A percentile compares a stretch with the other conserved stretches of the same genome.
Evolutionary conservation across 2,329 filamentous ascomycete genomes (phyloP).

Genomic region (Diaporthe capsici): DNA sequence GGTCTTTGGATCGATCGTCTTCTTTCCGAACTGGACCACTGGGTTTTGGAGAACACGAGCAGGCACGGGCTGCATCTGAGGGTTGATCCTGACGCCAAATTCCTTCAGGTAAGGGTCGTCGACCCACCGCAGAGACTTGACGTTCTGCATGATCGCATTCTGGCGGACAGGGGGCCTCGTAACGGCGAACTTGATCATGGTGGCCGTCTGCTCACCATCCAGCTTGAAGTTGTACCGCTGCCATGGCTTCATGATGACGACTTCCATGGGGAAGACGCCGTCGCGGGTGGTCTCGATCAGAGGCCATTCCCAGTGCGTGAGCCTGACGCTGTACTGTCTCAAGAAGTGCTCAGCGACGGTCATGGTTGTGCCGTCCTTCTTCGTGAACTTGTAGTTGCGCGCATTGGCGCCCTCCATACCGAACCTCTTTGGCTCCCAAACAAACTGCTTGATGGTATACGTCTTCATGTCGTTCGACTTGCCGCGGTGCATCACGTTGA

Average conservation of each 20-base stretch:
- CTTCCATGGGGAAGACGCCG: slow-evolving; percentile 73
- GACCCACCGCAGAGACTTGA: slow-evolving; percentile 76
- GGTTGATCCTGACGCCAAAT: slow-evolving; percentile 81
- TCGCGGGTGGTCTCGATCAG: slow-evolving; percentile 69
- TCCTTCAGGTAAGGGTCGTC: slow-evolving; percentile 78
- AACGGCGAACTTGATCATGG: slow-evolving; percentile 96
- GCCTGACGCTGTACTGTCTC: slow-evolving; percentile 65
- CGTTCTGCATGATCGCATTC: slow-evolving; percentile 75
- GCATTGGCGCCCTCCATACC: slow-evolving; percentile 63
- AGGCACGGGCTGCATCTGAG: slow-evolving; percentile 74
- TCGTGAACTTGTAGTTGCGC: slow-evolving; percentile 69
- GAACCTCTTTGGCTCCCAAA: slow-evolving; percentile 58
- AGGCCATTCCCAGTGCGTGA: slow-evolving; percentile 60
- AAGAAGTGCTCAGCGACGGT: slow-evolving; percentile 69
- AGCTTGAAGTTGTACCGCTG: slow-evolving; percentile 77
- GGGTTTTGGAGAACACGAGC: slow-evolving; percentile 81
- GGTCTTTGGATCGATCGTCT: slow-evolving; percentile 71
- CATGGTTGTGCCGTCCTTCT: slow-evolving; percentile 61
- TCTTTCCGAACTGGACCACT: slow-evolving; percentile 75
- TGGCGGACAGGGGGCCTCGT: slow-evolving; percentile 80
- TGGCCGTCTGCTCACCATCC: slow-evolving; percentile 74
- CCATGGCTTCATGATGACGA: slow-evolving; percentile 65
- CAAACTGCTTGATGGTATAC: slow-evolving; percentile 67
- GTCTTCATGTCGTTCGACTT: slow-evolving; percentile 61
- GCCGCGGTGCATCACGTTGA: slow-evolving; percentile 68